Percentiles rank a stretch among this genome's conserved stretches.
phyloP scores from a whole-genome alignment of 441 rosid species.

The Theobroma grandiflorum region DNA sequence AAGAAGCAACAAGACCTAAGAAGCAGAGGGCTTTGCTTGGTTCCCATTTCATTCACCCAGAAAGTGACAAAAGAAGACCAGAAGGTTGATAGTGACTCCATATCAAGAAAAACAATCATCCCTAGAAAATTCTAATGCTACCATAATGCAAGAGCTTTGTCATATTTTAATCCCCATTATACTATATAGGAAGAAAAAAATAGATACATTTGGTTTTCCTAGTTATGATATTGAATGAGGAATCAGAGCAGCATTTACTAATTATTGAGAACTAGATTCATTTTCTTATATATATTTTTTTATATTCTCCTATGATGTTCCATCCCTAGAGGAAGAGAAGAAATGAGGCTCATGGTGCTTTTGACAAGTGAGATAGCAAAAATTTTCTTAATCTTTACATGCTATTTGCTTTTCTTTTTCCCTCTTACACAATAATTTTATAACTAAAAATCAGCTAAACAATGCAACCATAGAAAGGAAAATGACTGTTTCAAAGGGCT shows the following conservation, averaged over 20 bases:
- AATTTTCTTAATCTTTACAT: no score
- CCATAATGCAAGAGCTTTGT: conserved; percentile 3
- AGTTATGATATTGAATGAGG: background rate
- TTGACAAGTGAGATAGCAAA: no score
- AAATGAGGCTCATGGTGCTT: no score
- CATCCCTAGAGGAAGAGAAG: background rate
- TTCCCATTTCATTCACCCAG: conserved; percentile 49
- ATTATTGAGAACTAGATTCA: background rate
- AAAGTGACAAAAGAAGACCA: conserved; percentile 34
- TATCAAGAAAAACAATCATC: conserved; percentile 23
- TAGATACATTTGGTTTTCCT: background rate
- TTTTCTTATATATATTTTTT: no score
- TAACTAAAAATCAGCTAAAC: no score
- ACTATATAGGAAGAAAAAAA: background rate
- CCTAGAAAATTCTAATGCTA: background rate
- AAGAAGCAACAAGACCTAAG: conserved; percentile 40
- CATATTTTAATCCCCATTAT: background rate
- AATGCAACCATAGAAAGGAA: no score
- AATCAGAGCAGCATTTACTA: background rate
- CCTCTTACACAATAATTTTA: no score
- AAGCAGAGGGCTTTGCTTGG: conserved; percentile 68
- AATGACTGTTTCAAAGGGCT: no score
- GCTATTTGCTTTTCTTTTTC: no score
- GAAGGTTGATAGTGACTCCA: background rate
- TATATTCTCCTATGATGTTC: background rate